Conservation (phyloP, 345 rosid species). For the Kandelia obovata region DNA sequence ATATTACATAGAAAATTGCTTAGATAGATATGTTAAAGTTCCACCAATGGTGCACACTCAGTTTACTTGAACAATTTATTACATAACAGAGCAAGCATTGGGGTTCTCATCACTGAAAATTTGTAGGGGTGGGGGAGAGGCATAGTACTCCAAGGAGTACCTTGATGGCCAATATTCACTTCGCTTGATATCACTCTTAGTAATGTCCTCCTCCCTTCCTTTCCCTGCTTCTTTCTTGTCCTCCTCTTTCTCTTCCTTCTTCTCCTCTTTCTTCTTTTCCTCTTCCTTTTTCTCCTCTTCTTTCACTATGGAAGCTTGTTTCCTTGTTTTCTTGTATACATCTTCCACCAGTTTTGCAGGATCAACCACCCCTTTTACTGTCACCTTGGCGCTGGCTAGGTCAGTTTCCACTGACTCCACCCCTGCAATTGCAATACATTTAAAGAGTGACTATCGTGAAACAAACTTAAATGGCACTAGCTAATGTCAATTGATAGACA, state of each 20-base stretch:
- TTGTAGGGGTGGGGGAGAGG: constrained; percentile 40
- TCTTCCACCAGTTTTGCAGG: constrained; percentile 42
- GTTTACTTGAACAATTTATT: background rate
- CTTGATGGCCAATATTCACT: constrained; percentile 48
- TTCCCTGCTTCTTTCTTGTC: constrained; percentile 18
- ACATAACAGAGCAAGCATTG: constrained; percentile 61
- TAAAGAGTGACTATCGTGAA: too few species aligned
- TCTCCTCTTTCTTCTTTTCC: constrained; percentile 30
- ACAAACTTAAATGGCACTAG: too few species aligned
- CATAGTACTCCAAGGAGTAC: constrained; percentile 29
- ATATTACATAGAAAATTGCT: constrained; percentile 6
- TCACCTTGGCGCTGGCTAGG: constrained; percentile 36
- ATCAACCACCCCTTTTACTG: constrained; percentile 54
- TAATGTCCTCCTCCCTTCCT: constrained; percentile 25
- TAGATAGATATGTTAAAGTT: background rate
- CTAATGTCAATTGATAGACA: background rate
- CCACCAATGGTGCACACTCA: background rate
- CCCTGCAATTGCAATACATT: constrained; percentile 27
- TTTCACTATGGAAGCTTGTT: constrained; percentile 51
- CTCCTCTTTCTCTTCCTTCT: constrained; percentile 21
- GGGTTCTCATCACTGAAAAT: constrained; percentile 77
- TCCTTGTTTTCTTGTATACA: constrained; percentile 52
- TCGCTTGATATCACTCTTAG: constrained; percentile 36
- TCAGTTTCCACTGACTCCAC: constrained; percentile 60
- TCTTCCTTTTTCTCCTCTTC: constrained; percentile 45